phyloP scores from a whole-genome alignment of 768 basidiomycete genomes.

The Mrakia frigida region DNA sequence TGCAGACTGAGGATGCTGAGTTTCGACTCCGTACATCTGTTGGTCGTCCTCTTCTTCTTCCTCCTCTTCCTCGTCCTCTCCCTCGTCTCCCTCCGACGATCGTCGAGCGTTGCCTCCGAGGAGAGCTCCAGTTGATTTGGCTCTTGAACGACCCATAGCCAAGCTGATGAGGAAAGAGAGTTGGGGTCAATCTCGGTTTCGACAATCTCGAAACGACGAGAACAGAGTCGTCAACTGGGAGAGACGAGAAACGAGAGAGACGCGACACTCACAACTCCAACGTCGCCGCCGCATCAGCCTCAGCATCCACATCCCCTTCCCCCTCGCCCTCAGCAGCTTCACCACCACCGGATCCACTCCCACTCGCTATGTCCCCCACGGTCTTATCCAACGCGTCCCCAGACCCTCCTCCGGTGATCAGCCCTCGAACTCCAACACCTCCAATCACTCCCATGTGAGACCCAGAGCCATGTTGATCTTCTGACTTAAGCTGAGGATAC shows the following conservation, averaged over 20 bases:
- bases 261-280: conserved; percentile 21
- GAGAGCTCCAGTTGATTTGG: conserved; percentile 26
- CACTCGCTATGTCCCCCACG: background rate
- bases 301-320: conserved; percentile 17
- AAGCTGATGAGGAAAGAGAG: conserved; percentile 17
- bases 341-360: background rate
- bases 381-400: background rate
- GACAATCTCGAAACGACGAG: background rate
- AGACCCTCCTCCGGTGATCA: background rate
- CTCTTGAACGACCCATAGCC: conserved; percentile 29
- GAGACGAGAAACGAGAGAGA: background rate
- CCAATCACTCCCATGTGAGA: background rate
- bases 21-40: conserved; percentile 1
- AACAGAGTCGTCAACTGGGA: background rate
- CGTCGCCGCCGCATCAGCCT: conserved; percentile 30
- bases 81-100: background rate
- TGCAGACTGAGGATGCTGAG: background rate
- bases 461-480: background rate
- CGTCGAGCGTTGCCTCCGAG: conserved; percentile 2
- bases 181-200: background rate
- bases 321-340: background rate
- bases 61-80: conserved; percentile 10
- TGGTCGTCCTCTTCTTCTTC: background rate
- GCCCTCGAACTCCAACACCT: background rate
- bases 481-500: background rate